Evolutionary conservation across 78 protist species (phyloP), one percentile per base, ranked within the genome.

Genomic region (slime mould (Dictyostelium discoideum)): DNA sequence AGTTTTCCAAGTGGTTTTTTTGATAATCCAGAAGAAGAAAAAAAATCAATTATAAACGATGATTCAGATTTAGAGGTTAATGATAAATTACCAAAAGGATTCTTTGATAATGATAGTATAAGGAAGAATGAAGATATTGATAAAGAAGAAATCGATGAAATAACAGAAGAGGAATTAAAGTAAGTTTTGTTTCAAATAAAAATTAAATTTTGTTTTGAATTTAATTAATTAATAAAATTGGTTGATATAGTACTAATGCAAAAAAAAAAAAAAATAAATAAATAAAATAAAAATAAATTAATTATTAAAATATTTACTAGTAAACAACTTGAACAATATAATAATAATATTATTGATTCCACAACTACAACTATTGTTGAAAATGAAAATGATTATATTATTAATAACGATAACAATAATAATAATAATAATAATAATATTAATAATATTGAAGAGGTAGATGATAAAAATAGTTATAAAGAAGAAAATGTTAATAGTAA

Each of bases 21-120:
- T 74, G 92, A 86, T 74, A 50, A 86, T 29, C 92, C 82, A 86
- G 84, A 86, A 8, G 84, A 86, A 48, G 76, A 72, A 29, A 48
- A 11, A 29, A 44, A 48, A 20, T 78, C 84, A 86, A 48, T 39
- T 2, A 32, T 14, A 11, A 26, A 73, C 0, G 79, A 32, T 11
- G 44, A 32, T 3, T 20, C 24, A 9, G 76, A 67, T 67, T 20
- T 3, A n/a, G 22, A 73, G 10, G 78, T 14, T 32, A 73, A 32
- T 14, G 79, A 32, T 13, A 73, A 32, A 26, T 32, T 73, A 73
- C 79, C 79, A 14, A 24, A 24, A 32, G 79, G 79, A 2, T 73
- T 73, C 44, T 73, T 73, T 32, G 79, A 73, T 14, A 73, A 73
- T 32, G 32, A 11, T 9, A 69, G 29, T 32, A 32, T 26, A 73